These are phyloP conservation scores for Lactarius evosmus DNA, from an alignment of 768 basidiomycete species.

Conservation along the genomic window DNA sequence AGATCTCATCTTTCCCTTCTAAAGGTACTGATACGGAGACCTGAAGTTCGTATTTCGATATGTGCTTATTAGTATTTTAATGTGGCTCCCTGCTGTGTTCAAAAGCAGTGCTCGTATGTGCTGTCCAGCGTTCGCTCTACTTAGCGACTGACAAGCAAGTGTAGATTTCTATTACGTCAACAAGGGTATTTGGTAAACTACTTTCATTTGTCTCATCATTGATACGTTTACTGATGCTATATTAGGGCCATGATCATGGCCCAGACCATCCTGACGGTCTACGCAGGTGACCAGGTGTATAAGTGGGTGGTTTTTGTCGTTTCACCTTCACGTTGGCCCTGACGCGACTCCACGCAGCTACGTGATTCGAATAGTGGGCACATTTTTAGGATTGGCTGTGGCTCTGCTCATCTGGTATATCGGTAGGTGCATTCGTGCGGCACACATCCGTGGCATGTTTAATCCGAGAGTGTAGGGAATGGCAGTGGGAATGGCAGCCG, in stretches of 20 bases:
- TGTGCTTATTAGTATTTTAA: constrained; percentile 44
- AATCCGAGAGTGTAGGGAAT: constrained; percentile 34
- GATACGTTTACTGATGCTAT: background rate
- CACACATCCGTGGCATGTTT: background rate
- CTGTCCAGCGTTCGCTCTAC: background rate
- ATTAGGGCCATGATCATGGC: constrained; percentile 56
- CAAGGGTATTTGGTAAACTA: constrained; percentile 45
- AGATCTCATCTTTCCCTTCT: background rate
- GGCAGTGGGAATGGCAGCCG: constrained; percentile 48
- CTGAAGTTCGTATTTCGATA: constrained; percentile 50
- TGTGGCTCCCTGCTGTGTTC: constrained; percentile 52
- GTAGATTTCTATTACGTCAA: constrained; percentile 43
- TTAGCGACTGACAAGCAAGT: constrained; percentile 2
- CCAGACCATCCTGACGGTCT: constrained; percentile 55
- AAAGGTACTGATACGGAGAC: constrained; percentile 3
- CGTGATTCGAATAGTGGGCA: constrained; percentile 45
- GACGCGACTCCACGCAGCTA: constrained; percentile 34
- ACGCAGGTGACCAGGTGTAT: constrained; percentile 55
- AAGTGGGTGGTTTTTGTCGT: constrained; percentile 35
- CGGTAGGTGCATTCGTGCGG: constrained; percentile 31
- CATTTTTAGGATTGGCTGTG: constrained; percentile 43
- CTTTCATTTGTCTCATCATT: background rate
- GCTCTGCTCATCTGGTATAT: constrained; percentile 54
- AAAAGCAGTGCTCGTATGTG: constrained; percentile 43
- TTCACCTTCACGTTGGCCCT: background rate